Evolutionary conservation across 1,284 basidiomycete genomes (phyloP), one percentile per base, ranked within the genome.

Genomic region (Cystobasidiaceae sp.): DNA sequence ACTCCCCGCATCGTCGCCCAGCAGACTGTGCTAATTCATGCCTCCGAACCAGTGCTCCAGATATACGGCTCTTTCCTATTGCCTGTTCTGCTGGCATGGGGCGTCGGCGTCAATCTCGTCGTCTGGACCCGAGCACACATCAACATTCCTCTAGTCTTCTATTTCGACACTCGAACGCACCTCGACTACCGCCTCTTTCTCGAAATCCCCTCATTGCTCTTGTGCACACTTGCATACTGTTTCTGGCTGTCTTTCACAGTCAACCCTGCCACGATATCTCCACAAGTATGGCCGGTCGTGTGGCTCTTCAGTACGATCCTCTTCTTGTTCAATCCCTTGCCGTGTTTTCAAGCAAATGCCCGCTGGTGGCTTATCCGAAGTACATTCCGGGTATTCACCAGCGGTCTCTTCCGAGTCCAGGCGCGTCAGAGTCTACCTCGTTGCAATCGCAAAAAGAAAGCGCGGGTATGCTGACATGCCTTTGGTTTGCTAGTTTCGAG

Each of bases 71-170:
- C 86, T 3, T 77, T 93, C 25, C 79, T 86, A 49, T 77, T 96
- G 4, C 91, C 91, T 0, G 81, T 86, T 1, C 69, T 93, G 3
- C 89, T 96, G 74, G 81, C 84, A 0, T 72, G 92, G 39, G 79
- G 96, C 0, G 83, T 97, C 44, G 88, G 75, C 0, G 51, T 89
- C 34, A 96, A 97, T 75, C 73, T 97, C 11, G 72, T 85, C n/a
- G 87, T 86, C 0, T 97, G 89, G 88, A 82, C 85, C 0, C 77
- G 78, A 2, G 81, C 85, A 5, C 81, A 88, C 46, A 90, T 96
- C 74, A 96, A 94, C 75, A 92, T 92, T 71, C 82, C 85, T 21
- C 97, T 97, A 76, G 93, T 97, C 60, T 93, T 97, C 72, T 90
- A 90, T 75, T 77, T 93, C 57, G 85, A 93, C 70, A 77, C 86